Conservation (phyloP, 176 grass and related monocot species). For the Puya raimondii region DNA sequence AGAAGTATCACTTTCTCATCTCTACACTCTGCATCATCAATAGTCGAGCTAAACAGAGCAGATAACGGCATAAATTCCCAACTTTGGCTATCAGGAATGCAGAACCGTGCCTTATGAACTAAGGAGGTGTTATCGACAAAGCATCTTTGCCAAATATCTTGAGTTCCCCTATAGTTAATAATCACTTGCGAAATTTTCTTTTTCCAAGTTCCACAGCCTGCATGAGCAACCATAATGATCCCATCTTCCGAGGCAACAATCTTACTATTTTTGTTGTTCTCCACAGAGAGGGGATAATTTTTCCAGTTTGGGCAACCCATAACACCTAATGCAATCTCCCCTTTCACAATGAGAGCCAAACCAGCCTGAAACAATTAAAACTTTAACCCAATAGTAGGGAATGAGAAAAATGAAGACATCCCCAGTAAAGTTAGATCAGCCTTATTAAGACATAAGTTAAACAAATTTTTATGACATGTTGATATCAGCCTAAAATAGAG, state of each 20-base stretch:
- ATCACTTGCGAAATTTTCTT: slow-evolving; percentile 32
- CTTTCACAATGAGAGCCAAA: slow-evolving; percentile 75
- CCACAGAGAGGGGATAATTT: slow-evolving; percentile 14
- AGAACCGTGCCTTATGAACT: slow-evolving; percentile 57
- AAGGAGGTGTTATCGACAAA: slow-evolving; percentile 59
- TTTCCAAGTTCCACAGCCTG: slow-evolving; percentile 80
- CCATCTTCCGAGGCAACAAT: slow-evolving; percentile 24
- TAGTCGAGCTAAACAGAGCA: slow-evolving; percentile 39
- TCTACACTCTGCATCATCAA: slow-evolving; percentile 28
- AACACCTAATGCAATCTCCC: slow-evolving; percentile 63
- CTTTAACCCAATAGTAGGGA: slow-evolving; percentile 16
- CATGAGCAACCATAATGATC: slow-evolving; percentile 74
- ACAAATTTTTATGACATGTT: too few relatives aligned
- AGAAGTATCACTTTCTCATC: slow-evolving; percentile 53
- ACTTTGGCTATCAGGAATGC: slow-evolving; percentile 88
- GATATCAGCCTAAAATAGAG: too few relatives aligned
- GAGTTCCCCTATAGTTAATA: slow-evolving; percentile 12
- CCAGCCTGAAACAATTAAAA: slow-evolving; percentile 57
- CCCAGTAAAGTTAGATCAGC: neutral
- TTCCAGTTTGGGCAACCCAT: slow-evolving; percentile 94
- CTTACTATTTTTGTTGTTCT: slow-evolving; percentile 17
- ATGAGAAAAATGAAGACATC: neutral
- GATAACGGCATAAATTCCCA: slow-evolving; percentile 90
- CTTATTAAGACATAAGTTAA: neutral
- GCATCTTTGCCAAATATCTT: slow-evolving; percentile 59